phyloP scores from a whole-genome alignment of 2,329 filamentous ascomycete genomes.

The Calonectria pseudoreteaudii region DNA sequence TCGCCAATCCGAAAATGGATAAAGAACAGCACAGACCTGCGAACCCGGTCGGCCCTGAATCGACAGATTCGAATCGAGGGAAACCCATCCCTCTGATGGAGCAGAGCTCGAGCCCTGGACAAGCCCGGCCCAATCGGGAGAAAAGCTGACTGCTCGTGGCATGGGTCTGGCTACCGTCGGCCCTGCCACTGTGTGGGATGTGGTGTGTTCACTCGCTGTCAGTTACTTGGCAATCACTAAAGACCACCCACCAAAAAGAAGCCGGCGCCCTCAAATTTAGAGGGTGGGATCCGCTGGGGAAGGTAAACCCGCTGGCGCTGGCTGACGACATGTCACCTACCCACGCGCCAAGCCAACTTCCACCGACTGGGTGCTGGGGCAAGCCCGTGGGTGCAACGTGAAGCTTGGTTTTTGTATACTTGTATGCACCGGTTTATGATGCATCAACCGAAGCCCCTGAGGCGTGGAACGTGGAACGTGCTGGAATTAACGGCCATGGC shows the following conservation, averaged over 20 bases:
- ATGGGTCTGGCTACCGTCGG: conserved; percentile 28
- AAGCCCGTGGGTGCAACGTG: neutral
- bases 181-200: conserved; percentile 15
- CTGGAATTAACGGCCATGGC: neutral
- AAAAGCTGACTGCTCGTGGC: conserved; percentile 39
- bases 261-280: conserved; percentile 10
- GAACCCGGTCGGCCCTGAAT: neutral
- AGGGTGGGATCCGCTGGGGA: conserved; percentile 21
- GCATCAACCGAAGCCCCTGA: conserved; percentile 8
- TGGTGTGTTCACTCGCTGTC: conserved; percentile 13
- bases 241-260: conserved; percentile 18
- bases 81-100: conserved; percentile 30
- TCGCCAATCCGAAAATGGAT: conserved; percentile 6
- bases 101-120: conserved; percentile 28
- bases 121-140: conserved; percentile 41
- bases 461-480: conserved; percentile 8
- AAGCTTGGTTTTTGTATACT: neutral
- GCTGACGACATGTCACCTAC: conserved; percentile 3
- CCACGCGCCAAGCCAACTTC: conserved; percentile 14
- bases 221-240: neutral
- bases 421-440: neutral
- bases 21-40: conserved; percentile 20
- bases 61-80: conserved; percentile 23
- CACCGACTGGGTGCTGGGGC: neutral
- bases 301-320: conserved; percentile 14